phyloP scores from a whole-genome alignment of 2,329 filamentous ascomycete species.

The Teratosphaeriaceae sp. region DNA sequence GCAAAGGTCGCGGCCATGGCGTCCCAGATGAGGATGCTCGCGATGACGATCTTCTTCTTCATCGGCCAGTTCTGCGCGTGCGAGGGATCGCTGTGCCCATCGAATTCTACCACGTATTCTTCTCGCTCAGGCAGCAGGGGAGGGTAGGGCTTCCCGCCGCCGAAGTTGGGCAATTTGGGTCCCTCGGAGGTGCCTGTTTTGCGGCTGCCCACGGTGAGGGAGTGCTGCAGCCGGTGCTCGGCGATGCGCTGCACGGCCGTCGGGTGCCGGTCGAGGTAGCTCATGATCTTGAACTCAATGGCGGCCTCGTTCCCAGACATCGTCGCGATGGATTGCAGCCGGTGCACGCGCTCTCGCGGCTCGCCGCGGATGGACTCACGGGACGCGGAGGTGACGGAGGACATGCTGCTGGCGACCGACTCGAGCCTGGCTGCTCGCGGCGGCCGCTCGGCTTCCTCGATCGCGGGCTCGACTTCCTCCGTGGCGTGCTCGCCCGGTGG shows the following conservation, averaged over 20 bases:
- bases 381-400: neutral
- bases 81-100: conserved; percentile 69
- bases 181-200: conserved; percentile 28
- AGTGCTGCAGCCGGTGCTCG: conserved; percentile 64
- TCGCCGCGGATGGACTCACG: neutral
- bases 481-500: neutral
- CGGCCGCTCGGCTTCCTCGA: neutral
- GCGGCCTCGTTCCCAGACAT: neutral
- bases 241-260: conserved; percentile 66
- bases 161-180: conserved; percentile 57
- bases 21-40: conserved; percentile 63
- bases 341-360: neutral
- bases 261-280: conserved; percentile 56
- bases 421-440: neutral
- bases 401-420: neutral
- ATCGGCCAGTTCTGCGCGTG: conserved; percentile 85
- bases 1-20: conserved; percentile 64
- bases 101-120: conserved; percentile 76
- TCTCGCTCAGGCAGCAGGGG: conserved; percentile 63
- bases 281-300: conserved; percentile 38
- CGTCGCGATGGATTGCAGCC: neutral
- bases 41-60: conserved; percentile 63
- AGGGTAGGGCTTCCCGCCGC: conserved; percentile 67
- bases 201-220: conserved; percentile 58
- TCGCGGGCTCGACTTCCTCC: neutral